Conservation (phyloP, 306 rosid genomes). For the Quercus rubra region DNA sequence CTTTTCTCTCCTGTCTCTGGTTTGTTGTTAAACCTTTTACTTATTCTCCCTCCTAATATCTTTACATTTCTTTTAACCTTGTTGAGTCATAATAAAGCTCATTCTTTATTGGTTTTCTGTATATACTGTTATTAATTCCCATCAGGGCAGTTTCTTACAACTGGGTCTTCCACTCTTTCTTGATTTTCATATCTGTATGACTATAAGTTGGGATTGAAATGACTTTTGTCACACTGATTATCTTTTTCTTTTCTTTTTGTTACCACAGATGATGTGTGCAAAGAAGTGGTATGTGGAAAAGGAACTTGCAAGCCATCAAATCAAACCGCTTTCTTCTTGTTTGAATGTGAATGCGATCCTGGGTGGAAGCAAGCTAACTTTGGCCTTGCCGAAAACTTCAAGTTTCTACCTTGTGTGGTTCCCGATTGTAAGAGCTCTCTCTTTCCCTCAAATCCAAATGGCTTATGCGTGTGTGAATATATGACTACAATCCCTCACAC, state of each 20-base stretch:
- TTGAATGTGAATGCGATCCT: slow-evolving; percentile 67
- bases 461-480: background rate
- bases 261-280: slow-evolving; percentile 63
- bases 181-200: too few relatives aligned
- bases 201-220: background rate
- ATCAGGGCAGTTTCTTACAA: background rate
- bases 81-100: background rate
- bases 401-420: slow-evolving; percentile 77
- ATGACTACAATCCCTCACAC: background rate
- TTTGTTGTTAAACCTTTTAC: background rate
- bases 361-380: slow-evolving; percentile 68
- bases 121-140: too few relatives aligned
- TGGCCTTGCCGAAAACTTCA: slow-evolving; percentile 23
- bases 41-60: background rate
- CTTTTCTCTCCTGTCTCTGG: too few relatives aligned
- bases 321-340: slow-evolving; percentile 39
- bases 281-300: slow-evolving; percentile 69
- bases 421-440: slow-evolving; percentile 60
- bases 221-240: background rate
- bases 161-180: slow-evolving; percentile 13
- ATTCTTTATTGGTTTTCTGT: background rate
- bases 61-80: background rate
- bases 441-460: background rate
- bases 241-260: background rate
- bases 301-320: slow-evolving; percentile 70